Evolutionary conservation across 2,329 filamentous ascomycete species (phyloP), one percentile per base, ranked within the genome.

Genomic region (Lachnellula occidentalis): DNA sequence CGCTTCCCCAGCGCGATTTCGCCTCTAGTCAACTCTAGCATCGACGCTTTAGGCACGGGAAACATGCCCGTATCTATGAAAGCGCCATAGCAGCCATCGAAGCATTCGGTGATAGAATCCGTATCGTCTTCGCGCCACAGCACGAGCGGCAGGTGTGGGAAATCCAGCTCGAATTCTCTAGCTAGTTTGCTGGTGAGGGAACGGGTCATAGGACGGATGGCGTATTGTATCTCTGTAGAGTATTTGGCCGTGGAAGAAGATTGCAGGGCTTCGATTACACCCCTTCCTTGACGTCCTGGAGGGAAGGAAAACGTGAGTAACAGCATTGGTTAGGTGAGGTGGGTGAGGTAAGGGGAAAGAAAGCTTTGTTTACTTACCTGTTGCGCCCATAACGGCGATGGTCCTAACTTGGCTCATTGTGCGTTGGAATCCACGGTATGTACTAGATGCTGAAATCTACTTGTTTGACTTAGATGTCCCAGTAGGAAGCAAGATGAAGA

Each of bases 41-140:
- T 14, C 11, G 42, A 39, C 15, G 39, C 27, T 42, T 53, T 34
- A 2, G 34, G 45, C 15, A 22, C 17, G 15, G 34, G 45, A 11
- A 53, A 34, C 19, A 48, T 22, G 24, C 46, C 51, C n/a, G 51
- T 37, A 17, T 48, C 27, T 11, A 53, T 24, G 39, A 53, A 53
- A 1, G 22, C 51, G 12, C 45, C 51, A n/a, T 48, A 43, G 36
- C 51, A 53, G 4, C 45, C 51, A 17, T 53, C 51, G 21, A 53
- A 53, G n/a, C 45, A 31, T 48, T 48, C 34, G 24, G n/a, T 15
- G 6, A 53, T 42, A 6, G 46, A 53, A 2, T 12, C 21, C 3
- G 34, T 34, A 21, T 53, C 45, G 27, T 48, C 45, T 15, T 17
- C 34, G 14, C 17, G n/a, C 45, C 45, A 49, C 39, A 39, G 50